These are phyloP conservation scores for Pelargonium australe DNA, from an alignment of 441 rosid species.

Conservation along the genomic window DNA sequence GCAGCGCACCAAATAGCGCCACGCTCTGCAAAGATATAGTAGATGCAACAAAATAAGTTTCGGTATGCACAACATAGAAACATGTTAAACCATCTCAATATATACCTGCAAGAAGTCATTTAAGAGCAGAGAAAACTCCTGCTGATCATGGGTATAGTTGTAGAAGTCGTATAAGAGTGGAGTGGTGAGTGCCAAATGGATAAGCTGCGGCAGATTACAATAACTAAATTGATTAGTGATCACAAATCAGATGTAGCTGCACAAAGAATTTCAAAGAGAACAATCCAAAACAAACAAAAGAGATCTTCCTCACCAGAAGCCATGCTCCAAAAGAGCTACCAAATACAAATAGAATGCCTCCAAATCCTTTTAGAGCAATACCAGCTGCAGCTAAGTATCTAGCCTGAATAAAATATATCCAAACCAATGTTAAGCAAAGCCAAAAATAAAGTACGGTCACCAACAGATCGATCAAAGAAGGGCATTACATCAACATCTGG, in stretches of 20 bases:
- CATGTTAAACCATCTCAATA: not conserved
- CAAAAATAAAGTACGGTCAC: not conserved
- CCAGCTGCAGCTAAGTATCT: constrained; percentile 24
- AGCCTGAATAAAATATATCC: constrained; percentile 21
- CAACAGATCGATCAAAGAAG: constrained; percentile 9
- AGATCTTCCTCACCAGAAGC: constrained; percentile 32
- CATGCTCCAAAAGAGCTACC: constrained; percentile 43
- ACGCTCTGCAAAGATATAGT: constrained; percentile 23
- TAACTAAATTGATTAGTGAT: not conserved
- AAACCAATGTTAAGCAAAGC: not conserved
- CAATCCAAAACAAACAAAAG: not conserved
- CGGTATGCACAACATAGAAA: not conserved
- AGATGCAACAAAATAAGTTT: not conserved
- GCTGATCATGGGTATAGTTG: constrained; percentile 31
- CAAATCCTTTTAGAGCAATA: constrained; percentile 35
- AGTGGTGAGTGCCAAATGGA: constrained; percentile 29
- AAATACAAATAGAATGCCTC: constrained; percentile 38
- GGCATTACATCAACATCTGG: constrained; percentile 34
- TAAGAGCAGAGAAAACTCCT: constrained; percentile 26
- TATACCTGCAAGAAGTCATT: constrained; percentile 33
- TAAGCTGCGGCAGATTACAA: constrained; percentile 21
- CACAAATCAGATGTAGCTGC: not conserved
- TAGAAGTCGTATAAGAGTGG: constrained; percentile 42
- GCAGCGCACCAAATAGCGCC: constrained; percentile 55
- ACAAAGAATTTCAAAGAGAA: not conserved